Percentiles rank a stretch among this genome's conserved stretches.
phyloP scores from a whole-genome alignment of 1,139 yeast genomes.

The Torulaspora pretoriensis region DNA sequence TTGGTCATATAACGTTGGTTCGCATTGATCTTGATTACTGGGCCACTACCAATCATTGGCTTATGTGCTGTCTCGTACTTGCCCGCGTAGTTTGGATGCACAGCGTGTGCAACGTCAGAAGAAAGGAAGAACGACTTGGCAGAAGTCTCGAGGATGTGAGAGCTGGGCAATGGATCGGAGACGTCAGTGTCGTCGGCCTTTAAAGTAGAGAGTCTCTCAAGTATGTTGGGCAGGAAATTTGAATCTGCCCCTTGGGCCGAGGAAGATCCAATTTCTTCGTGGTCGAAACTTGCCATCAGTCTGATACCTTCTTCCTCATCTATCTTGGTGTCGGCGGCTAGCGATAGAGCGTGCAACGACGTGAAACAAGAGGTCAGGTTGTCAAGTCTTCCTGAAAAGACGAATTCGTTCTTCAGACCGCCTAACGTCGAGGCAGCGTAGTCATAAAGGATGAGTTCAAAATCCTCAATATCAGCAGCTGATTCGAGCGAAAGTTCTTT shows the following conservation, averaged over 20 bases:
- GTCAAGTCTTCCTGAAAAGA: slow-evolving; percentile 90
- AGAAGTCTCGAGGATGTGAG: slow-evolving; percentile 55
- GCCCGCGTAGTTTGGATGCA: slow-evolving; percentile 83
- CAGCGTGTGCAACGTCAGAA: slow-evolving; percentile 96
- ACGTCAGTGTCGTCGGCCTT: slow-evolving; percentile 39
- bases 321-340: slow-evolving; percentile 45
- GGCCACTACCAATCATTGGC: slow-evolving; percentile 82
- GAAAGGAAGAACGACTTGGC: slow-evolving; percentile 85
- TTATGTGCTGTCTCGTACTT: slow-evolving; percentile 74
- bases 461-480: slow-evolving; percentile 67
- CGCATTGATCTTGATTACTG: slow-evolving; percentile 89
- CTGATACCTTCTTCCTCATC: slow-evolving; percentile 54
- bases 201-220: slow-evolving; percentile 59
- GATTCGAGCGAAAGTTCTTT: slow-evolving; percentile 51
- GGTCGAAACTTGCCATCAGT: slow-evolving; percentile 80
- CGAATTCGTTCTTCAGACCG: slow-evolving; percentile 84
- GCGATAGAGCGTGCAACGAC: slow-evolving; percentile 66
- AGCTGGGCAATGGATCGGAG: slow-evolving; percentile 26
- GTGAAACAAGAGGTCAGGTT: slow-evolving; percentile 84
- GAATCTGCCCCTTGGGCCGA: slow-evolving; percentile 98
- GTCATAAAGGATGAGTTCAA: slow-evolving; percentile 84
- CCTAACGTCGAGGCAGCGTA: slow-evolving; percentile 80
- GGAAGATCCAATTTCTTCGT: slow-evolving; percentile 90
- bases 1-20: slow-evolving; percentile 94
- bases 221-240: slow-evolving; percentile 73